Evolutionary conservation across 495 filamentous ascomycete species (phyloP).

Genomic region (Aspergillus mulundensis): DNA sequence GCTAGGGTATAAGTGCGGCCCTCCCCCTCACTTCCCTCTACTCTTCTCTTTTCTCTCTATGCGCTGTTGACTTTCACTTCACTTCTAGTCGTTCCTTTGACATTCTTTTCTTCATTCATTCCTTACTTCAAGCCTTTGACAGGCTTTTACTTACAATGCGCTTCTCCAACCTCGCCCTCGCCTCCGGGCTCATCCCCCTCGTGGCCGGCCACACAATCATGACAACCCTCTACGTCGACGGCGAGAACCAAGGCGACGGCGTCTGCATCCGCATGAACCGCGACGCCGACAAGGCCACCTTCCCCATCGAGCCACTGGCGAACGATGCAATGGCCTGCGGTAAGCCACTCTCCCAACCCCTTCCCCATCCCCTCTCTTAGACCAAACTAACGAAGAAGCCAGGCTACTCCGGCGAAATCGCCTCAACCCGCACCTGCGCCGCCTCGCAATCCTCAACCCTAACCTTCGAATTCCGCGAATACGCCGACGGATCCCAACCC

Average conservation of each 20-base stretch:
- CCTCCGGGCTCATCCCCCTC: slow-evolving; percentile 1
- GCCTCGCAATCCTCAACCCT: slow-evolving; percentile 45
- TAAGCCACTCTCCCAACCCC: slow-evolving; percentile 26
- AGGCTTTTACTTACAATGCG: neutral
- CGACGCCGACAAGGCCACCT: slow-evolving; percentile 42
- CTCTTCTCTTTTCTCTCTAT: neutral
- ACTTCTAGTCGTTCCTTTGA: neutral
- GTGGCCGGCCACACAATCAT: slow-evolving; percentile 55
- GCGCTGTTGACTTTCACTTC: neutral
- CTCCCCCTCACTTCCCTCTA: neutral
- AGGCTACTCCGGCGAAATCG: slow-evolving; percentile 54
- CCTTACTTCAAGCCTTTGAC: slow-evolving; percentile 3
- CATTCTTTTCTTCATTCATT: slow-evolving; percentile 2
- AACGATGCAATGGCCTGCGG: slow-evolving; percentile 69
- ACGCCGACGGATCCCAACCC: slow-evolving; percentile 52
- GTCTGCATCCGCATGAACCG: slow-evolving; percentile 65
- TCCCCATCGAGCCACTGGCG: slow-evolving; percentile 44
- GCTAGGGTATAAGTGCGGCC: too few relatives aligned
- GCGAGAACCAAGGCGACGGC: slow-evolving; percentile 61
- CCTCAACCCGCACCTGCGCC: slow-evolving; percentile 56
- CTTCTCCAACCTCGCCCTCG: neutral
- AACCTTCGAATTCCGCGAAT: slow-evolving; percentile 60
- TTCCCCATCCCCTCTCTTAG: neutral
- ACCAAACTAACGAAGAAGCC: neutral
- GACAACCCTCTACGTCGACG: slow-evolving; percentile 62